phyloP scores from a whole-genome alignment of 352 stramenopile species.

The Thalassiosira exigua region DNA sequence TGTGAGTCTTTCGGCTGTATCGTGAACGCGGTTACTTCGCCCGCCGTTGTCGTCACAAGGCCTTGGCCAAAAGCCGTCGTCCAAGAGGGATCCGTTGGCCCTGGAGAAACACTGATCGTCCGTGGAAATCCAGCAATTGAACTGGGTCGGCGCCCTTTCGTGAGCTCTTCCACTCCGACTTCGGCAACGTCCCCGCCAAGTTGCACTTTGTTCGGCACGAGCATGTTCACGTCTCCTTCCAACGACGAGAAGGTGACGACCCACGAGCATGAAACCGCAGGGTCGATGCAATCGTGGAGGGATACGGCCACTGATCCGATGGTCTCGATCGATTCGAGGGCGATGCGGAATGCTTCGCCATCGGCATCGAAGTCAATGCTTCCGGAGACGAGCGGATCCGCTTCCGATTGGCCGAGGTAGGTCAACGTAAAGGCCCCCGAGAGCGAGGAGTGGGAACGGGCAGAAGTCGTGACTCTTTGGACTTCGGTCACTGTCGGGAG shows the following conservation, averaged over 20 bases:
- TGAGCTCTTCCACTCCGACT: constrained; percentile 65
- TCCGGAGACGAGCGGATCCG: constrained; percentile 44
- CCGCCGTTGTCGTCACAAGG: constrained; percentile 89
- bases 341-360: constrained; percentile 65
- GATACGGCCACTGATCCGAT: constrained; percentile 59
- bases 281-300: constrained; percentile 52
- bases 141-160: constrained; percentile 43
- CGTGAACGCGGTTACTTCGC: constrained; percentile 89
- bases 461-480: constrained; percentile 80
- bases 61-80: constrained; percentile 84
- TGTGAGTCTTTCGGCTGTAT: constrained; percentile 94
- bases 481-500: constrained; percentile 87
- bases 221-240: constrained; percentile 52
- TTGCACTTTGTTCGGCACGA: constrained; percentile 50
- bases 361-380: constrained; percentile 87
- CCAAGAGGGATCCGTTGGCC: constrained; percentile 54
- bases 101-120: constrained; percentile 83
- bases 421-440: constrained; percentile 86
- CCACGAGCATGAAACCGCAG: constrained; percentile 72
- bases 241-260: constrained; percentile 71
- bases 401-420: constrained; percentile 46
- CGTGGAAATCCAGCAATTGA: constrained; percentile 91
- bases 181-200: constrained; percentile 65
- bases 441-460: constrained; percentile 51
- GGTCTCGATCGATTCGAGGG: constrained; percentile 79